A percentile compares a stretch with the other conserved stretches of the same genome.
phyloP scores from a whole-genome alignment of 129 eudicot species.

The Glebionis coronaria region DNA sequence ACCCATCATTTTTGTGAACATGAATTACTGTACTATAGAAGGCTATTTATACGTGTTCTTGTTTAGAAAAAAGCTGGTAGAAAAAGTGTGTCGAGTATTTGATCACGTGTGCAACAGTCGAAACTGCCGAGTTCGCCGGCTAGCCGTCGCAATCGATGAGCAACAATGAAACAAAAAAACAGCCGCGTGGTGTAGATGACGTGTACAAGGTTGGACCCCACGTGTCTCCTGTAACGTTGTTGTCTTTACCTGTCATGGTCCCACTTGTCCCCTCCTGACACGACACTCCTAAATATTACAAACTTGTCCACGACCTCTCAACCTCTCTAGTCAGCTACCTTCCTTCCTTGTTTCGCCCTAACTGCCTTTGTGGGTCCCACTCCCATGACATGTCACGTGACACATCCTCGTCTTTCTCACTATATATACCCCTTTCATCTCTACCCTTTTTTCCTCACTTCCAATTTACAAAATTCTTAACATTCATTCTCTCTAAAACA shows the following conservation, averaged over 20 bases:
- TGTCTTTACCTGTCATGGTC: slow-evolving; percentile 34
- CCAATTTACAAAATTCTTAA: slow-evolving; percentile 1
- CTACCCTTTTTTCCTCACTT: slow-evolving; percentile 15
- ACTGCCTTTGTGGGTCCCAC: slow-evolving; percentile 28
- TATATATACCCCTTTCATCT: slow-evolving; percentile 31
- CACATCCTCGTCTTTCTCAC: not conserved
- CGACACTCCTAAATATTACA: slow-evolving; percentile 31
- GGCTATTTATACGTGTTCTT: not conserved
- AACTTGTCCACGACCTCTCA: slow-evolving; percentile 33
- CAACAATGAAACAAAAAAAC: slow-evolving; percentile 49
- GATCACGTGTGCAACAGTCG: slow-evolving; percentile 40
- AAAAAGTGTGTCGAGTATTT: slow-evolving; percentile 9
- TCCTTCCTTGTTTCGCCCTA: slow-evolving; percentile 32
- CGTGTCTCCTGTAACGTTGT: slow-evolving; percentile 26
- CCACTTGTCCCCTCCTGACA: slow-evolving; percentile 36
- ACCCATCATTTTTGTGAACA: too few species aligned
- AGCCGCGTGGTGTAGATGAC: slow-evolving; percentile 48
- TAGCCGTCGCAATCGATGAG: slow-evolving; percentile 48
- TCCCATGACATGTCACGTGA: slow-evolving; percentile 48
- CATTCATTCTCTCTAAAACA: not conserved
- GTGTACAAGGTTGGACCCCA: slow-evolving; percentile 29
- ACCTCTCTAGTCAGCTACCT: slow-evolving; percentile 26
- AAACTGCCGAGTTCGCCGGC: slow-evolving; percentile 51
- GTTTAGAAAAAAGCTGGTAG: not conserved
- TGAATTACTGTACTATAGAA: too few species aligned